A percentile compares a stretch with the other conserved stretches of the same genome.
phyloP scores from a whole-genome alignment of 441 rosid species.

The Arabidopsis hybrid region DNA sequence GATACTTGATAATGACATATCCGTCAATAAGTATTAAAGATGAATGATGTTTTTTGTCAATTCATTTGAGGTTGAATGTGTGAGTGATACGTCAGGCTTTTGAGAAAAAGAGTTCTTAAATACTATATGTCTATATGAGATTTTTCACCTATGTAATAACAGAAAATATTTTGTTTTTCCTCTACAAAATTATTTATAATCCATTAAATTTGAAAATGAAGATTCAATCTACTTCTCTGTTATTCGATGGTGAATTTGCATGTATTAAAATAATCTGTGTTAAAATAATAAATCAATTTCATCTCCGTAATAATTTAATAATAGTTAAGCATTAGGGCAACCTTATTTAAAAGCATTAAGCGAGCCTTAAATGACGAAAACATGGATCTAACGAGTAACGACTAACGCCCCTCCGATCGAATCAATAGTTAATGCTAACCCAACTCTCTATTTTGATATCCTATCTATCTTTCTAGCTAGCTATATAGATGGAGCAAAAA shows the following conservation, averaged over 20 bases:
- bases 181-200: not conserved
- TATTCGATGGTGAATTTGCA: not conserved
- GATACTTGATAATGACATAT: not conserved
- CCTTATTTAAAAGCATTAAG: not conserved
- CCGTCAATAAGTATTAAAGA: not conserved
- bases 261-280: not conserved
- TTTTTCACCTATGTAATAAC: not conserved
- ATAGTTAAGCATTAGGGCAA: not conserved
- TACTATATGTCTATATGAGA: not conserved
- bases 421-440: constrained; percentile 30
- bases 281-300: not conserved
- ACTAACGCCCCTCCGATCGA: constrained; percentile 11
- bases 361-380: constrained; percentile 9
- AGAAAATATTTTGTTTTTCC: not conserved
- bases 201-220: not conserved
- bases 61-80: not conserved
- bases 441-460: not conserved
- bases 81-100: not conserved
- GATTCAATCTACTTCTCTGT: not conserved
- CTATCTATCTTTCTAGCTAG: constrained; percentile 4
- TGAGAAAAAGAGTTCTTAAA: not conserved
- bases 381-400: not conserved
- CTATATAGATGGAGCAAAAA: constrained; percentile 3
- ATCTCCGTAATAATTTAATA: not conserved
- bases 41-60: not conserved